Evolutionary conservation across 2,329 filamentous ascomycete genomes (phyloP), one percentile per base, ranked within the genome.

Genomic region (Elsinoe ampelina): DNA sequence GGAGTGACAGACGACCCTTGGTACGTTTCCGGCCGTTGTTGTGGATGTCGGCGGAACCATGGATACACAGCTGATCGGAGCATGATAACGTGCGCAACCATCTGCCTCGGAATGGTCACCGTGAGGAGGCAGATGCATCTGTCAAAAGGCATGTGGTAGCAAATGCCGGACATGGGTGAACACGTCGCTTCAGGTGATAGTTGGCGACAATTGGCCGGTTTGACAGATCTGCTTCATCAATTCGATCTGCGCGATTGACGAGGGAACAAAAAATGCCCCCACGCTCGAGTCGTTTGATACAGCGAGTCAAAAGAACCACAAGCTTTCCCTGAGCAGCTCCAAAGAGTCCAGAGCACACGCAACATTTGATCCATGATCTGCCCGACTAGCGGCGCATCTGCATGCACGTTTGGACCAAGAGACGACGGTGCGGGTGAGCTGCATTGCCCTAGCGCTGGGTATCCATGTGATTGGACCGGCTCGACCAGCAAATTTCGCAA

Each of bases 61-160:
- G 48, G 48, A 52, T 39, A 35, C 48, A 36, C 19, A 35, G 47
- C 30, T 51, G 47, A 51, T 51, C 47, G 38, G 32, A 51, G 47
- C 48, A 52, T 39, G 48, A 39, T 39, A 52, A 52, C 48, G 48
- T 52, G 48, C 48, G 32, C 48, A 52, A 52, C 48, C 32, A 39
- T 34, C n/a, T 20, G 48, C 10, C 45, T 50, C 12, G n/a, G 12
- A 12, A 34, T 30, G 12, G 43, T 48, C 41, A 48, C 15, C 11
- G 32, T 30, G 13, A 26, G 26, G 17, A 8, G n/a, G 12, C 12
- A 17, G 26, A 45, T 22, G 45, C 26, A 34, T 10, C 26, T 50
- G 26, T 15, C 10, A 50, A 8, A 22, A n/a, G 45, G 13, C 45
- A 35, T 48, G 43, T 48, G 22, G 43, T 48, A 35, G 17, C 22